These are phyloP conservation scores for Dorcoceras hygrometricum DNA, from an alignment of 257 asterid genomes.

Conservation along the genomic window DNA sequence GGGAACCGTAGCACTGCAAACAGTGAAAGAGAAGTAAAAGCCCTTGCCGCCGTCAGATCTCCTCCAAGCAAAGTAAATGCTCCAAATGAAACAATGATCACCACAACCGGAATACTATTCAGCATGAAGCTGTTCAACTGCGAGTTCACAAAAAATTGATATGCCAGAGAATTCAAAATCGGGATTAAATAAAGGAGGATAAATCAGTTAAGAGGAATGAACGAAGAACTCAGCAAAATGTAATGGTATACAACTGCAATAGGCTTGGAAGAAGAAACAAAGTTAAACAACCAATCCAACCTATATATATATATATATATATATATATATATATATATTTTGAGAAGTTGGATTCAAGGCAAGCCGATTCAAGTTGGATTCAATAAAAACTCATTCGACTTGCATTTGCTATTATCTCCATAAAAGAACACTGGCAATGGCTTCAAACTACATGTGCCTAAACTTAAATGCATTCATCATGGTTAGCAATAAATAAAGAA, in stretches of 20 bases:
- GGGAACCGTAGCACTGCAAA: slow-evolving; percentile 92
- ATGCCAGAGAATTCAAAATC: slow-evolving; percentile 12
- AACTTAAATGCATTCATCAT: slow-evolving; percentile 7
- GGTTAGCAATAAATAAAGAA: slow-evolving; percentile 13
- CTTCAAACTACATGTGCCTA: background rate
- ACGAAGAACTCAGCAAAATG: slow-evolving; percentile 11
- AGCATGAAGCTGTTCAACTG: slow-evolving; percentile 82
- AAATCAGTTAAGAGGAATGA: slow-evolving; percentile 16
- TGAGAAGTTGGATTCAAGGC: background rate
- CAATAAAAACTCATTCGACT: background rate
- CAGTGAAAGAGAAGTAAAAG: slow-evolving; percentile 88
- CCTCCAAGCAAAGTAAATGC: slow-evolving; percentile 85
- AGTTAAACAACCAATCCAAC: slow-evolving; percentile 18
- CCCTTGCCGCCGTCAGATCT: slow-evolving; percentile 93
- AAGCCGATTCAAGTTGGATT: background rate
- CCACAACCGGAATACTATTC: slow-evolving; percentile 89
- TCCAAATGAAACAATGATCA: slow-evolving; percentile 83
- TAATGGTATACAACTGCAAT: background rate
- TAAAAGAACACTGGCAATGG: background rate
- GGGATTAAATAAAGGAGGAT: slow-evolving; percentile 1
- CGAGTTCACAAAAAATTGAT: slow-evolving; percentile 33
- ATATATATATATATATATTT: too few relatives aligned
- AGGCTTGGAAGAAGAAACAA: slow-evolving; percentile 8
- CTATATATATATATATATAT: too few relatives aligned
- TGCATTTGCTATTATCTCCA: slow-evolving; percentile 10